phyloP scores from a whole-genome alignment of 345 rosid genomes.

The Eucalyptus cladocalyx region DNA sequence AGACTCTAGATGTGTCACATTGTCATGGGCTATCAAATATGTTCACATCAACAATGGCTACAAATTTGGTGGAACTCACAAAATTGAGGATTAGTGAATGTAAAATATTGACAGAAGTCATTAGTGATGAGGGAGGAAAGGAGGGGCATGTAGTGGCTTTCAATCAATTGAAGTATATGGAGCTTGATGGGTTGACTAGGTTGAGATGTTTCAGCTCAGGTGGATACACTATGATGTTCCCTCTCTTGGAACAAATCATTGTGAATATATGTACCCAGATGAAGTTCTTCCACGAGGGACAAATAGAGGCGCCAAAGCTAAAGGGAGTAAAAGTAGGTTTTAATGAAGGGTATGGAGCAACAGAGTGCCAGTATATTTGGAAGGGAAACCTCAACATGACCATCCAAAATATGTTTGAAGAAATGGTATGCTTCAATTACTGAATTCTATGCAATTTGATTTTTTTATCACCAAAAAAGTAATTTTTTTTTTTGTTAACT shows the following conservation, averaged over 20 bases:
- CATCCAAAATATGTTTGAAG: background rate
- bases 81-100: background rate
- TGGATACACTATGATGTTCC: background rate
- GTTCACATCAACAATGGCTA: background rate
- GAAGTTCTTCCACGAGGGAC: background rate
- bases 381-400: background rate
- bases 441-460: too few species aligned
- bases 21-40: background rate
- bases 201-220: too few species aligned
- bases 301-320: background rate
- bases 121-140: background rate
- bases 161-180: background rate
- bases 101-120: background rate
- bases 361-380: background rate
- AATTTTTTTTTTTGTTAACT: too few species aligned
- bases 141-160: background rate
- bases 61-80: background rate
- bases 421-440: background rate
- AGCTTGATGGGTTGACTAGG: background rate
- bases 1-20: background rate
- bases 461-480: too few species aligned
- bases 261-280: background rate
- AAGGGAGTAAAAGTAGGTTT: background rate
- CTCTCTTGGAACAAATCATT: background rate
- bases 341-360: too few species aligned